Evolutionary conservation across 2,329 filamentous ascomycete species (phyloP).

Genomic region (Nothophoma quercina): DNA sequence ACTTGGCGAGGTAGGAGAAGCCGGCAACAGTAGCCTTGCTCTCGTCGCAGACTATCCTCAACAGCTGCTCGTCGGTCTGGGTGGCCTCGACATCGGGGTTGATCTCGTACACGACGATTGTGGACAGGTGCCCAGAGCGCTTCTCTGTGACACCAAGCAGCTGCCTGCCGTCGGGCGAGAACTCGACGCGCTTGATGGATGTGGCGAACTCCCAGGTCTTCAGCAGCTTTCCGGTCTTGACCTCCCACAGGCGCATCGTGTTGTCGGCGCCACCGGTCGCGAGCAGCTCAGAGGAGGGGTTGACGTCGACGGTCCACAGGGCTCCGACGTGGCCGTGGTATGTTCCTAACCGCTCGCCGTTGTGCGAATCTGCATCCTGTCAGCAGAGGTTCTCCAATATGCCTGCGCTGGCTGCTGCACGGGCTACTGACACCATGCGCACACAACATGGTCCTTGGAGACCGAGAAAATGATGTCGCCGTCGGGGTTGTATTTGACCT

Average conservation of each 20-base stretch:
- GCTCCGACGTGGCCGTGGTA: constrained; percentile 97
- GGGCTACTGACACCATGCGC: constrained; percentile 75
- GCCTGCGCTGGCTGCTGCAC: not conserved
- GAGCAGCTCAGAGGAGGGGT: constrained; percentile 89
- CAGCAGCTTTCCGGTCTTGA: constrained; percentile 88
- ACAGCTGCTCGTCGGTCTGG: constrained; percentile 81
- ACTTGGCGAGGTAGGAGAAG: constrained; percentile 93
- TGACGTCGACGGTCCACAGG: constrained; percentile 98
- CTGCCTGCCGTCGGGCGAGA: constrained; percentile 90
- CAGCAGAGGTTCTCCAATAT: constrained; percentile 24
- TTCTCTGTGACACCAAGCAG: constrained; percentile 96
- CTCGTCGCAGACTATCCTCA: constrained; percentile 88
- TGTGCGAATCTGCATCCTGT: constrained; percentile 70
- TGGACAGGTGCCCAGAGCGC: constrained; percentile 94
- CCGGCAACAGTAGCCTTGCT: constrained; percentile 98
- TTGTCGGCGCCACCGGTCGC: constrained; percentile 97
- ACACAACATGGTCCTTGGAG: constrained; percentile 94
- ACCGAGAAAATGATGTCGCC: constrained; percentile 97
- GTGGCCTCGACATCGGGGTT: constrained; percentile 80
- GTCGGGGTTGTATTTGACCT: constrained; percentile 85
- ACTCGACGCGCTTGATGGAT: constrained; percentile 96
- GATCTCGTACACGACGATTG: constrained; percentile 92
- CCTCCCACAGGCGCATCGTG: constrained; percentile 96
- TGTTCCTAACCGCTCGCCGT: constrained; percentile 92
- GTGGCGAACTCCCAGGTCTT: constrained; percentile 99